Conservation (phyloP, 208 protist species). For the Acanthamoeba polyphaga region DNA sequence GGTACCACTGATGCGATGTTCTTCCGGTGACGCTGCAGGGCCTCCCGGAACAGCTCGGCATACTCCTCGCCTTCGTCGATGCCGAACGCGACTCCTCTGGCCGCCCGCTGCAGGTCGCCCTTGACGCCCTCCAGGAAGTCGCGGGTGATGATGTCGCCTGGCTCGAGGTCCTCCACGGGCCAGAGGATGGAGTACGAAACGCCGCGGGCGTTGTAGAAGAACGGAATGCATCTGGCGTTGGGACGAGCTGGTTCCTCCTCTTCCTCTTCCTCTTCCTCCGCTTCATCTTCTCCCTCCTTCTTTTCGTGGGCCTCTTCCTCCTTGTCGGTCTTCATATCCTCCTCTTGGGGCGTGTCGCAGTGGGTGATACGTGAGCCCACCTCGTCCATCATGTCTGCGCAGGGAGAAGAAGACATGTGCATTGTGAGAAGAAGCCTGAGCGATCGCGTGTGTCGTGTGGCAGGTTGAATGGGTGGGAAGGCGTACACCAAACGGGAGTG, state of each 20-base stretch:
- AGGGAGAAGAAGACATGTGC: background rate
- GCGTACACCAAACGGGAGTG: conserved; percentile 68
- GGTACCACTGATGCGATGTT: conserved; percentile 25
- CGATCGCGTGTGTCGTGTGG: background rate
- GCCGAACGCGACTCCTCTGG: conserved; percentile 40
- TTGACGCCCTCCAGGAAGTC: conserved; percentile 52
- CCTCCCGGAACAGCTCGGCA: conserved; percentile 29
- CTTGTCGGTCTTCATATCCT: background rate
- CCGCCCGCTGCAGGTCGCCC: background rate
- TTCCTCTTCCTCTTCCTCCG: background rate
- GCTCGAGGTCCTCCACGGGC: conserved; percentile 8
- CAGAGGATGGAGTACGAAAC: conserved; percentile 56
- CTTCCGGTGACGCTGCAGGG: background rate
- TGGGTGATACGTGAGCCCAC: conserved; percentile 57
- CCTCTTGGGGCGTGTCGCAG: conserved; percentile 33
- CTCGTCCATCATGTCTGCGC: conserved; percentile 74
- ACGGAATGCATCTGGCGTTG: conserved; percentile 63
- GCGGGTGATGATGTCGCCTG: conserved; percentile 52
- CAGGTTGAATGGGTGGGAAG: background rate
- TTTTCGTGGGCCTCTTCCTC: background rate
- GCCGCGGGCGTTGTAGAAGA: conserved; percentile 64
- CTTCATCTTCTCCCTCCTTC: background rate
- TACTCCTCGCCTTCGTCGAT: conserved; percentile 55
- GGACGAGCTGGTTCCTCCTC: background rate
- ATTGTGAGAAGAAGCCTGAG: background rate